A percentile compares a stretch with the other conserved stretches of the same genome.
These are phyloP conservation scores for Malassezia arunalokei DNA, from an alignment of 1,284 basidiomycete species.

Conservation along the genomic window DNA sequence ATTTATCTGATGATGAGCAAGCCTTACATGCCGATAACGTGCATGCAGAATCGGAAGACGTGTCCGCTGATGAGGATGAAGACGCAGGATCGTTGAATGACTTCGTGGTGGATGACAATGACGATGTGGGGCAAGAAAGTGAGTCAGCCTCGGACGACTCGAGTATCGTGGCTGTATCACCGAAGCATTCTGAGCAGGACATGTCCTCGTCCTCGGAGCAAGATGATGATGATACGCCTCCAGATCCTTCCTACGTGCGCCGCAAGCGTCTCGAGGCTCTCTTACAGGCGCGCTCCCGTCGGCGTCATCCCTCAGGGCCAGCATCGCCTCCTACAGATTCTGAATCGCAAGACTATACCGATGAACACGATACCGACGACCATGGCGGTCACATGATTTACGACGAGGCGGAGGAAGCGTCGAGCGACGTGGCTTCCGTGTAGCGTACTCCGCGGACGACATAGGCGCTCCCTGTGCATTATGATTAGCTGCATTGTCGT, in stretches of 20 bases:
- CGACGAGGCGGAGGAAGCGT: no score
- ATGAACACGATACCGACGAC: no score
- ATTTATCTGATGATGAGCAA: constrained; percentile 8
- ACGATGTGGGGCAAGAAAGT: not conserved
- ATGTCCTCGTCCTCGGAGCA: not conserved
- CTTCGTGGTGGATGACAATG: constrained; percentile 13
- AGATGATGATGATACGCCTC: not conserved
- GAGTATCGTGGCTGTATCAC: constrained; percentile 5
- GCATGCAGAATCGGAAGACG: constrained; percentile 5
- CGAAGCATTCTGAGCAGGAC: not conserved
- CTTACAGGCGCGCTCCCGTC: not conserved
- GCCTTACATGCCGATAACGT: not conserved
- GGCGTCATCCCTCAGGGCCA: not conserved
- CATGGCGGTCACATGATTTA: no score
- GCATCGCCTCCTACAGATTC: no score
- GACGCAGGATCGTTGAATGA: constrained; percentile 15
- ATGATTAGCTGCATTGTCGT: no score
- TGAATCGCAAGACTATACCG: no score
- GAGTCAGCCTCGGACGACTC: constrained; percentile 8
- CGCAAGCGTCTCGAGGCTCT: constrained; percentile 6
- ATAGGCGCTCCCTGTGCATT: no score
- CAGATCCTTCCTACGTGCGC: not conserved
- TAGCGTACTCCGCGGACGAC: no score
- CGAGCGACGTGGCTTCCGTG: no score
- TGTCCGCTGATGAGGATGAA: constrained; percentile 6